Evolutionary conservation across 2,329 filamentous ascomycete species (phyloP), one percentile per base, ranked within the genome.

Genomic region (Diaporthe sp.): DNA sequence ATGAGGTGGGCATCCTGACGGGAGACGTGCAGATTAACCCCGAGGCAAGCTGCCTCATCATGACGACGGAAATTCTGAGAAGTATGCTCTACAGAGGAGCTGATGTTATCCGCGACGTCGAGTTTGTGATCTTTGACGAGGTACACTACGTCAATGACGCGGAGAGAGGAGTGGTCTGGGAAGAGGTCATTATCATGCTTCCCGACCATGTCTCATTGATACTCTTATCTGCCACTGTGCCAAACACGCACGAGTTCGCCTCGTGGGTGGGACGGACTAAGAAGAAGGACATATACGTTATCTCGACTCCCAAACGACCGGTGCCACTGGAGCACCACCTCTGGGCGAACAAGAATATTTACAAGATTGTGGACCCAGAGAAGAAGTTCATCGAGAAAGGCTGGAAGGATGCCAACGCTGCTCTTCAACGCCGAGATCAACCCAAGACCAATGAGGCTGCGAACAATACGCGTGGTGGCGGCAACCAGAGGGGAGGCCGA

Each of bases 111-210:
- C 92, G 97, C 79, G 97, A 99, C 82, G 97, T 99, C 12, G 97
- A 99, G 79, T 99, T 98, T 82, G 97, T 99, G 79, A 98, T 99
- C 67, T 99, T 99, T 77, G 97, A 99, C 81, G 97, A 99, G 84
- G 97, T 99, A 2, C 97, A 99, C 85, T 99, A 99, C 82, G 96
- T 99, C 78, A 99, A 98, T 82, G 97, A 99, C 82, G 90, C 94
- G 37, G 97, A 98, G 83, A 91, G 97, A 85, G 97, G 97, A 81
- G 97, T 99, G 8, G 97, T 99, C 0, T 99, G 97, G 97, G 97
- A 99, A 84, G 97, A 99, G 84, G 97, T 99, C 80, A 99, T 99
- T 81, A 99, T 99, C 81, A 98, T 99, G 97, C 89, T 99, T 73
- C 97, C 97, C 0, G 96, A 98, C 82, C 97, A 99, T 85, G 95